Percentiles rank a stretch among this genome's conserved stretches.
Evolutionary conservation across 2,329 filamentous ascomycete species (phyloP).

Genomic region (Cytospora chrysosperma): DNA sequence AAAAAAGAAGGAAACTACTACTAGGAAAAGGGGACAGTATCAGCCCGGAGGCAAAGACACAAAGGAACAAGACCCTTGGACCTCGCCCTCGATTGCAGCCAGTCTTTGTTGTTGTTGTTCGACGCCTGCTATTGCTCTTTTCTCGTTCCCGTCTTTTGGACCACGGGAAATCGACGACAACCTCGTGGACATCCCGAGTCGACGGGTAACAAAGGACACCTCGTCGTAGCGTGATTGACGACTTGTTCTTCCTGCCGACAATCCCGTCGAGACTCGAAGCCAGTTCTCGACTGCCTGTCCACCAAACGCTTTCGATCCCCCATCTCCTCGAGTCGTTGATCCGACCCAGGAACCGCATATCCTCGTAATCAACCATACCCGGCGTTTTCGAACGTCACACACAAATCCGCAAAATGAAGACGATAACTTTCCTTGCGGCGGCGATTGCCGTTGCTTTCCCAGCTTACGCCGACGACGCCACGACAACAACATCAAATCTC

Average conservation of each 20-base stretch:
- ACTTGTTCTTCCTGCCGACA: background rate
- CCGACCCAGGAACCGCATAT: background rate
- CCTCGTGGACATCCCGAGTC: slow-evolving; percentile 9
- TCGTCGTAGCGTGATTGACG: background rate
- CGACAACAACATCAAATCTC: slow-evolving; percentile 26
- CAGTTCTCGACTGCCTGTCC: background rate
- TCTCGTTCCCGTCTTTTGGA: slow-evolving; percentile 1
- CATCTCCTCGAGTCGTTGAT: slow-evolving; percentile 8
- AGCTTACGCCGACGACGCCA: slow-evolving; percentile 8
- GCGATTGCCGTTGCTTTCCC: slow-evolving; percentile 13
- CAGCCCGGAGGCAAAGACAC: background rate
- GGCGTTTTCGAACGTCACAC: background rate
- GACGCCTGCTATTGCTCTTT: slow-evolving; percentile 1
- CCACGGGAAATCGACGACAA: background rate
- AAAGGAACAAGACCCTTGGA: slow-evolving; percentile 13
- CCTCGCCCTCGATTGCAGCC: slow-evolving; percentile 11
- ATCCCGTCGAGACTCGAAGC: slow-evolving; percentile 1
- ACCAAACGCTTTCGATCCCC: background rate
- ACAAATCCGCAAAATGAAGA: slow-evolving; percentile 21
- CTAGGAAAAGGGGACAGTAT: slow-evolving; percentile 1
- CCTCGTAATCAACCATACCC: background rate
- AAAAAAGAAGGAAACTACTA: slow-evolving; percentile 9
- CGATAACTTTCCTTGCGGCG: slow-evolving; percentile 17
- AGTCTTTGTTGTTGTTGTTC: slow-evolving; percentile 18
- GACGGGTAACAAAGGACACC: background rate